Percentiles rank a stretch among this genome's conserved stretches.
Conservation (phyloP, 371 early-diverging fungal genomes). For the Rhizomucor miehei region DNA sequence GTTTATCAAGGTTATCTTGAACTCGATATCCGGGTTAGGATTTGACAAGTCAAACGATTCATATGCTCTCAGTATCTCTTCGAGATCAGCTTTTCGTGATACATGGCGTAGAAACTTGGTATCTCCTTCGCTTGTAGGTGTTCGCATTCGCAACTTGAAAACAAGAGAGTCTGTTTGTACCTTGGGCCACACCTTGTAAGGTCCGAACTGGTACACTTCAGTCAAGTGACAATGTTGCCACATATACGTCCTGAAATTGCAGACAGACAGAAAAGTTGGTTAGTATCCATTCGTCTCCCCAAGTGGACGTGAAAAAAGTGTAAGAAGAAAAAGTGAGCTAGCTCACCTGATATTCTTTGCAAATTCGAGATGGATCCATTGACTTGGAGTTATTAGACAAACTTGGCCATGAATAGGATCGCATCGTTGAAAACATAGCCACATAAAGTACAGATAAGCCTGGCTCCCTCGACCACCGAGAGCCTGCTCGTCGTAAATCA, state of each 20-base stretch:
- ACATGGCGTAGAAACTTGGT: constrained; percentile 42
- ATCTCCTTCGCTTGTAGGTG: background rate
- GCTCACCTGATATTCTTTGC: constrained; percentile 51
- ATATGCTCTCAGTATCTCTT: constrained; percentile 22
- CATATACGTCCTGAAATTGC: constrained; percentile 45
- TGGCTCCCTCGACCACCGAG: constrained; percentile 47
- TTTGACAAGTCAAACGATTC: constrained; percentile 7
- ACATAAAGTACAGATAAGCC: constrained; percentile 46
- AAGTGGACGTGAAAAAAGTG: no score
- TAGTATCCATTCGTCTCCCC: no score
- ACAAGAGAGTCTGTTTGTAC: constrained; percentile 67
- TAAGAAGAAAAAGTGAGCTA: no score
- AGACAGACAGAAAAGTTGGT: no score
- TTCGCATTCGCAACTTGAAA: constrained; percentile 41
- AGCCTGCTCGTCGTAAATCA: constrained; percentile 48
- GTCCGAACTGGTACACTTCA: constrained; percentile 62
- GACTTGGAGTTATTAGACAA: constrained; percentile 55
- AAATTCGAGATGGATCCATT: constrained; percentile 65
- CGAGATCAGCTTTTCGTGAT: constrained; percentile 23
- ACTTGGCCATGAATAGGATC: constrained; percentile 36
- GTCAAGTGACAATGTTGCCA: constrained; percentile 53
- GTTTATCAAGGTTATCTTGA: constrained; percentile 16
- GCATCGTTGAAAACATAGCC: constrained; percentile 43
- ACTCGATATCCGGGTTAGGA: constrained; percentile 9
- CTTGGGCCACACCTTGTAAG: constrained; percentile 65